Percentiles rank a stretch among this genome's conserved stretches.
Conservation (phyloP, 306 rosid species). For the Ziziphus jujuba region DNA sequence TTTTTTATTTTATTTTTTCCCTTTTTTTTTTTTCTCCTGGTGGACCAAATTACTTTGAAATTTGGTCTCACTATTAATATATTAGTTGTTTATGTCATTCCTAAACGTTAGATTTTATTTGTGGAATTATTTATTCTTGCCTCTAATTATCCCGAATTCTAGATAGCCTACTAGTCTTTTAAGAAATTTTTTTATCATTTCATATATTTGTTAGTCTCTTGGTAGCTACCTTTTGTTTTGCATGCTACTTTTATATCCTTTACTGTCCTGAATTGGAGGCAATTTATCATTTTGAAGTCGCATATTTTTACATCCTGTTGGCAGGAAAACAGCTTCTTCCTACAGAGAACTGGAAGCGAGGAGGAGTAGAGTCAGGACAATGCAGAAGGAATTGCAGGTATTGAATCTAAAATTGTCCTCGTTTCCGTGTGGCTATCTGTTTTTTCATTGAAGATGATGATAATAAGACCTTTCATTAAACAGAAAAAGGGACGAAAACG, state of each 20-base stretch:
- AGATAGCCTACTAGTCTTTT: not conserved
- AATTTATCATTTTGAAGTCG: not conserved
- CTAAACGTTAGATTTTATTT: not conserved
- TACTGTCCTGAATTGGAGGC: not conserved
- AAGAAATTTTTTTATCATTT: not conserved
- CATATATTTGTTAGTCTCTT: too few species aligned
- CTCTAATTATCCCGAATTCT: not conserved
- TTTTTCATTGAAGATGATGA: conserved; percentile 2
- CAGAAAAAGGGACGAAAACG: conserved; percentile 70
- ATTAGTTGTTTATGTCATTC: too few species aligned
- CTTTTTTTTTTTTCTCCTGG: too few species aligned
- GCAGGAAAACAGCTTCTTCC: conserved; percentile 58
- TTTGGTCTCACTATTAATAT: not conserved
- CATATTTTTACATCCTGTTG: not conserved
- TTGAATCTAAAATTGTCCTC: conserved; percentile 10
- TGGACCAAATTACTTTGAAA: too few species aligned
- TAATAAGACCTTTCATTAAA: not conserved
- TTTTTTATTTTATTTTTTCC: too few species aligned
- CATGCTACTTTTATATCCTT: not conserved
- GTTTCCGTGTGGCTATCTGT: too few species aligned
- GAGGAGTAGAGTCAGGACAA: conserved; percentile 53
- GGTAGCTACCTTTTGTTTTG: too few species aligned
- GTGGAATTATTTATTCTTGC: not conserved
- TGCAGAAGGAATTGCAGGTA: conserved; percentile 81
- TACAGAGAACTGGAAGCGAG: conserved; percentile 66